Percentiles rank a stretch among this genome's conserved stretches.
Conservation (phyloP, 2,329 filamentous ascomycete genomes). For the Ceratocystis colombiana region DNA sequence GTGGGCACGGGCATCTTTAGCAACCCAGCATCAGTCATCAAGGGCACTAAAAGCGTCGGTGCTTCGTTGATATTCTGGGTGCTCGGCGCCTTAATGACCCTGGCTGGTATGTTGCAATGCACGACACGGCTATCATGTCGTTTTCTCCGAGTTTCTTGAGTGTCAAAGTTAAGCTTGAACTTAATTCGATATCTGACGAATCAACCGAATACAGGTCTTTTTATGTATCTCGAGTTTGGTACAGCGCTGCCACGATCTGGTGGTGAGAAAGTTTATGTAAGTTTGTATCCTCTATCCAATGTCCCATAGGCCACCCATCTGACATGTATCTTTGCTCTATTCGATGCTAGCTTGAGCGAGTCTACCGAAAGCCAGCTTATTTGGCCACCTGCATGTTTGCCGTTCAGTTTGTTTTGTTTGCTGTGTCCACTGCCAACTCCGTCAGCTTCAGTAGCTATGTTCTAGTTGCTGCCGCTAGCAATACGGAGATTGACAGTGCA, state of each 20-base stretch:
- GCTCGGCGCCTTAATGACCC: conserved; percentile 25
- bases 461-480: conserved; percentile 43
- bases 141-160: no score
- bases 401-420: conserved; percentile 51
- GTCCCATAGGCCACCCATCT: neutral
- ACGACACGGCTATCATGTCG: no score
- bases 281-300: neutral
- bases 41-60: conserved; percentile 44
- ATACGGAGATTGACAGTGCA: conserved; percentile 37
- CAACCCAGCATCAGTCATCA: conserved; percentile 44
- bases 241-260: conserved; percentile 52
- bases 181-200: no score
- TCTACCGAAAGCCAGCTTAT: conserved; percentile 45
- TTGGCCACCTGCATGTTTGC: conserved; percentile 51
- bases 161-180: no score
- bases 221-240: conserved; percentile 54
- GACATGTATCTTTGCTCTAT: neutral
- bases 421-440: conserved; percentile 50
- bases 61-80: conserved; percentile 28
- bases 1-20: conserved; percentile 51
- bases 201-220: conserved; percentile 41
- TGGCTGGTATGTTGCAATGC: conserved; percentile 16
- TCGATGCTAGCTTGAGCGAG: conserved; percentile 40
- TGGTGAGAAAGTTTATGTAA: conserved; percentile 54
- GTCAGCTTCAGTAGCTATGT: conserved; percentile 51